These are phyloP conservation scores for Fusarium nurragi DNA, from an alignment of 2,329 filamentous ascomycete genomes.

Conservation along the genomic window DNA sequence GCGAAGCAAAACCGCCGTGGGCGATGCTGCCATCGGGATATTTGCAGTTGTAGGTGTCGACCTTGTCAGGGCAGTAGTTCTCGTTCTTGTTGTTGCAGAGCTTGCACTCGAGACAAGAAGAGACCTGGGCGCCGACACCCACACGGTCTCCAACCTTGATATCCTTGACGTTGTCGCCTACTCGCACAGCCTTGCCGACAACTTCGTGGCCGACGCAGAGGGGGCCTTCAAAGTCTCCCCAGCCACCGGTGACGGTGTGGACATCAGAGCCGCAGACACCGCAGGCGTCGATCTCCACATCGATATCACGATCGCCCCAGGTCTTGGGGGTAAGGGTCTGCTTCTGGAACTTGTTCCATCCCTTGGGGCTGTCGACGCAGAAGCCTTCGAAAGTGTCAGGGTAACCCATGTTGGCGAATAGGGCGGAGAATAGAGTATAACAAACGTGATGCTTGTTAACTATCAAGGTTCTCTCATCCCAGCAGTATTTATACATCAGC, in stretches of 20 bases:
- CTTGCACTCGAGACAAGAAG: constrained; percentile 48
- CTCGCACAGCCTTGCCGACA: constrained; percentile 64
- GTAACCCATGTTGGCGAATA: constrained; percentile 51
- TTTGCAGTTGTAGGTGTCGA: constrained; percentile 66
- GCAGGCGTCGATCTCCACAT: constrained; percentile 72
- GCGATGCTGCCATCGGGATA: constrained; percentile 68
- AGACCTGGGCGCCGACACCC: constrained; percentile 47
- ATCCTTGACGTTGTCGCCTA: constrained; percentile 59
- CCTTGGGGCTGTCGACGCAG: constrained; percentile 54
- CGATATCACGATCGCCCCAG: constrained; percentile 72
- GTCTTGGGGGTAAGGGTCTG: constrained; percentile 63
- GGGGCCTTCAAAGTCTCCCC: constrained; percentile 57
- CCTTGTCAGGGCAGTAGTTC: constrained; percentile 68
- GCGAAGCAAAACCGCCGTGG: constrained; percentile 70
- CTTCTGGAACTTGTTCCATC: constrained; percentile 55
- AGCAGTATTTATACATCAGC: constrained; percentile 19
- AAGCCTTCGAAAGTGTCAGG: constrained; percentile 57
- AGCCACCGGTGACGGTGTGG: constrained; percentile 57
- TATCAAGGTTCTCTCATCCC: constrained; percentile 24
- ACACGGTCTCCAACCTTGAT: constrained; percentile 72
- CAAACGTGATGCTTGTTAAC: background rate
- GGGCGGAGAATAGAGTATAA: background rate
- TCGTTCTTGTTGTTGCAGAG: constrained; percentile 60
- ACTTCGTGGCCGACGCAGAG: constrained; percentile 73
- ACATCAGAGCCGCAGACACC: constrained; percentile 72